A percentile compares a stretch with the other conserved stretches of the same genome.
Evolutionary conservation across 2,329 filamentous ascomycete species (phyloP).

Genomic region (Penicillium sclerotiorum): DNA sequence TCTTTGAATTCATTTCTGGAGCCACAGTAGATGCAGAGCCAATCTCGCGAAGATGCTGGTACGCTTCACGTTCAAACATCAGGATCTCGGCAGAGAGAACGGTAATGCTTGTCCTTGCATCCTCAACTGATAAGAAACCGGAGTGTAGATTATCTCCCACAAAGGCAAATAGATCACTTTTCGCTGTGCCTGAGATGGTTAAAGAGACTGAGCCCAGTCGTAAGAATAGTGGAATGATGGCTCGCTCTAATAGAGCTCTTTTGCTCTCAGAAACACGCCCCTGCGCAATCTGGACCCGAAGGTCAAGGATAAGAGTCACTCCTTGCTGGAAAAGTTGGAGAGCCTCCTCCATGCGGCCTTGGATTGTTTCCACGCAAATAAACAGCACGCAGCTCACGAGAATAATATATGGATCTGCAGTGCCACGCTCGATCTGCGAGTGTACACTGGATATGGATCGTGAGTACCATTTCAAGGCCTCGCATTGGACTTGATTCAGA

Average conservation of each 20-base stretch:
- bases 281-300: constrained; percentile 16
- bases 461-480: constrained; percentile 33
- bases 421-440: constrained; percentile 24
- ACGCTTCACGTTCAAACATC: constrained; percentile 21
- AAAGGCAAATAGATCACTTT: constrained; percentile 12
- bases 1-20: constrained; percentile 4
- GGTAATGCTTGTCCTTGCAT: constrained; percentile 13
- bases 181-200: not conserved
- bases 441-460: constrained; percentile 30
- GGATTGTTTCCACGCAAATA: constrained; percentile 32
- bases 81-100: constrained; percentile 12
- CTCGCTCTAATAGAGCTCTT: constrained; percentile 22
- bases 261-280: constrained; percentile 13
- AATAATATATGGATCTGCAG: constrained; percentile 23
- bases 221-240: constrained; percentile 29
- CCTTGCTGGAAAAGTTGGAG: constrained; percentile 29
- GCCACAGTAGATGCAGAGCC: constrained; percentile 4
- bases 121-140: constrained; percentile 8
- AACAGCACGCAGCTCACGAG: constrained; percentile 32
- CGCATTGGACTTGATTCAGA: constrained; percentile 8
- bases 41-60: constrained; percentile 2
- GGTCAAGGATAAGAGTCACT: constrained; percentile 21
- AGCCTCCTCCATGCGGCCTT: constrained; percentile 25
- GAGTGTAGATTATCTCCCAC: constrained; percentile 2
- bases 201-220: constrained; percentile 25